A percentile compares a stretch with the other conserved stretches of the same genome.
Evolutionary conservation across 208 protist species (phyloP).

Genomic region (Crithidia sp.): DNA sequence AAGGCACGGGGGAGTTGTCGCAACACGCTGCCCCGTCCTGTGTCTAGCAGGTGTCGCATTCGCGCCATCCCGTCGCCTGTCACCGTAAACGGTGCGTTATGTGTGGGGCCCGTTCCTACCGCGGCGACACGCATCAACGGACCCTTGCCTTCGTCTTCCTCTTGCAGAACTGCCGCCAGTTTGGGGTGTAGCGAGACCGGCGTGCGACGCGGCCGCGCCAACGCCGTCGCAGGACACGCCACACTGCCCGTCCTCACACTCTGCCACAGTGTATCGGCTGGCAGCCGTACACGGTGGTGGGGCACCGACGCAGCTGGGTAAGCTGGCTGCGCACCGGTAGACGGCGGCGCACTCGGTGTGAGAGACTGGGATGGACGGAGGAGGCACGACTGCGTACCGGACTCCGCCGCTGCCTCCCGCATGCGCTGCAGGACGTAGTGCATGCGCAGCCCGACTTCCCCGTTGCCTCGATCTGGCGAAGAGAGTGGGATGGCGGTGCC

Average conservation of each 20-base stretch:
- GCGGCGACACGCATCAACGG: too few species aligned
- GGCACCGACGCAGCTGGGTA: background rate
- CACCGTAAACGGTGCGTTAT: background rate
- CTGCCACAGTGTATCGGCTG: background rate
- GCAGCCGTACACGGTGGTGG: constrained; percentile 22
- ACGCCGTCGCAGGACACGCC: background rate
- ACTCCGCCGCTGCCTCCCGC: constrained; percentile 19
- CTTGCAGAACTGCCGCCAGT: constrained; percentile 8
- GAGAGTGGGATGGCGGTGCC: background rate
- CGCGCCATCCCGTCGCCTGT: constrained; percentile 9
- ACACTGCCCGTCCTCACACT: background rate
- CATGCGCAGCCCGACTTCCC: constrained; percentile 19
- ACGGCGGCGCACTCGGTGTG: too few species aligned
- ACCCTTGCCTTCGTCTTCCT: constrained; percentile 13
- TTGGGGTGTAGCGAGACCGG: constrained; percentile 30
- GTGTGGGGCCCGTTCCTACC: too few species aligned
- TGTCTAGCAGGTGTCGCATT: constrained; percentile 36
- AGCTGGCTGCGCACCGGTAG: too few species aligned
- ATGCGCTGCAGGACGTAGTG: constrained; percentile 29
- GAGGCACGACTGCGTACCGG: constrained; percentile 15
- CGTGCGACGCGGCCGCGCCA: constrained; percentile 26
- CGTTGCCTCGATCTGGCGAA: background rate
- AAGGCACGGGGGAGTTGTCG: constrained; percentile 33
- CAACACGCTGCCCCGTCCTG: constrained; percentile 25
- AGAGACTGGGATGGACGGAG: background rate